Conservation (phyloP, 768 basidiomycete genomes). For the Kwoniella heveanensis region DNA sequence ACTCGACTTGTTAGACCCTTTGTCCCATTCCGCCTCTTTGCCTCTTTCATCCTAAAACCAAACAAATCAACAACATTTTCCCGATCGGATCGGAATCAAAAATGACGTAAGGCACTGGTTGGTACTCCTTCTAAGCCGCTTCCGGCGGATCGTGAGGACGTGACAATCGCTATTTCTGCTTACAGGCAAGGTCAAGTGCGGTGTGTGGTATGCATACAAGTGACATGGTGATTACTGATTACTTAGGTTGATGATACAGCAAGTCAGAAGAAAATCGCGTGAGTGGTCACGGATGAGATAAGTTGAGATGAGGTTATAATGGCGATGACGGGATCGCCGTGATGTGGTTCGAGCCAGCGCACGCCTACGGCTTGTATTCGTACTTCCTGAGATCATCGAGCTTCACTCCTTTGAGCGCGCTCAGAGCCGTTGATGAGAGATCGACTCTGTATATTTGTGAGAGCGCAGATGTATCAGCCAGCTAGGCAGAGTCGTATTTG, state of each 20-base stretch:
- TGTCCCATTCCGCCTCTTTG: neutral
- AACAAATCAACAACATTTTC: neutral
- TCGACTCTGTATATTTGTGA: conserved; percentile 37
- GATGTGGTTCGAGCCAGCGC: too few relatives aligned
- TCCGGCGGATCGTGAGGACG: neutral
- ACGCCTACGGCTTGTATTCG: conserved; percentile 26
- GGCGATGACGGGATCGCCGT: too few relatives aligned
- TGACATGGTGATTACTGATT: too few relatives aligned
- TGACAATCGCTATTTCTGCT: too few relatives aligned
- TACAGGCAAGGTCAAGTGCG: too few relatives aligned
- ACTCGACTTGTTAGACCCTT: neutral
- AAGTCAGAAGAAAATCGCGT: too few relatives aligned
- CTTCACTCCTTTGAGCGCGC: conserved; percentile 42
- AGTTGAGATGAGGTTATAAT: too few relatives aligned
- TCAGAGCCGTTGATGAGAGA: conserved; percentile 43
- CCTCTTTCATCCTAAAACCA: neutral
- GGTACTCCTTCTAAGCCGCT: neutral
- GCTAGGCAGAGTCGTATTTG: too few relatives aligned
- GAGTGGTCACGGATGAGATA: too few relatives aligned
- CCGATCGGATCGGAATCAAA: neutral
- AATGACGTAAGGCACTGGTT: neutral
- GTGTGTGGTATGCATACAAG: too few relatives aligned
- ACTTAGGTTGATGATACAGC: neutral
- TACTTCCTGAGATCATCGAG: conserved; percentile 51
- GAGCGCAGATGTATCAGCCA: neutral